These are phyloP conservation scores for Sutorius eximius DNA, from an alignment of 1,284 basidiomycete species.

Conservation along the genomic window DNA sequence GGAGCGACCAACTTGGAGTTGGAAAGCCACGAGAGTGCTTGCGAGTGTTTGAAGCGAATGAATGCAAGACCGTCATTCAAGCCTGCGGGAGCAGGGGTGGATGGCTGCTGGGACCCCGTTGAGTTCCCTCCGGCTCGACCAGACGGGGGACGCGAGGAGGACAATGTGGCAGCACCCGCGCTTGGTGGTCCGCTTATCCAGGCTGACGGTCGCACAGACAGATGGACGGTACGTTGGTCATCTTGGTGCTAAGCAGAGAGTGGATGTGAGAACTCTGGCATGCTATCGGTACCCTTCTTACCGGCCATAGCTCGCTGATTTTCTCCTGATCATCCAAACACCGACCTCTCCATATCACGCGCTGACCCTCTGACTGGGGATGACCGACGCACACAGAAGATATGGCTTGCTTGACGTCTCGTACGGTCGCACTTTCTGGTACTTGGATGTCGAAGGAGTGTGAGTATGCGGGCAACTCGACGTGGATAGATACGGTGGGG, in stretches of 20 bases:
- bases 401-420: constrained; percentile 69
- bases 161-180: constrained; percentile 13
- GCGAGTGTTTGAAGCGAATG: constrained; percentile 47
- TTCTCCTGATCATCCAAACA: constrained; percentile 64
- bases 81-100: background rate
- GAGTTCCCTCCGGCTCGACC: background rate
- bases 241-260: constrained; percentile 45
- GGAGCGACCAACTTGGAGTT: constrained; percentile 18
- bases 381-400: constrained; percentile 58
- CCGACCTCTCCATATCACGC: constrained; percentile 73
- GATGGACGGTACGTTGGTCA: constrained; percentile 63
- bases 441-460: constrained; percentile 63
- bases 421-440: constrained; percentile 48
- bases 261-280: constrained; percentile 10
- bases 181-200: constrained; percentile 59
- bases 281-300: constrained; percentile 32
- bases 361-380: constrained; percentile 66
- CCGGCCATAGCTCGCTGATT: constrained; percentile 69
- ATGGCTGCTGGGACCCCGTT: constrained; percentile 2
- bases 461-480: constrained; percentile 73
- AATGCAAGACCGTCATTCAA: constrained; percentile 35
- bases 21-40: constrained; percentile 46
- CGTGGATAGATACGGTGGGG: constrained; percentile 53
- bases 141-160: constrained; percentile 1
- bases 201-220: constrained; percentile 73